Base-by-base conservation (phyloP, 2,329 filamentous ascomycete species). In the Lasiodiplodia gonubiensis region DNA sequence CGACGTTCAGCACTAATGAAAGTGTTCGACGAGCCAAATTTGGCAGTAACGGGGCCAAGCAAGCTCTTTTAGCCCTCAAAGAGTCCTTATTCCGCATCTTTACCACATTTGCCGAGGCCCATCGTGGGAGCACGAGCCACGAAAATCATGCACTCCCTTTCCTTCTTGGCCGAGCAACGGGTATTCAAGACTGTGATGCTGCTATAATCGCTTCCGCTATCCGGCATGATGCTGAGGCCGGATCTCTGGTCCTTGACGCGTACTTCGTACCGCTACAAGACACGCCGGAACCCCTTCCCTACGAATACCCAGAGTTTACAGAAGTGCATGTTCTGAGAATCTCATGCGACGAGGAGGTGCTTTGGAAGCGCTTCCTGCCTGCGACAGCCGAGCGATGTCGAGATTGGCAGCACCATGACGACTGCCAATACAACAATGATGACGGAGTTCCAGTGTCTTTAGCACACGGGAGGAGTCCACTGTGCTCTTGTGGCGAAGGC, bases 401-500 rank as follows among this genome's bases (percentile, higher is more conserved):
- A 39, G 18, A 23, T 23, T 48, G 55, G 37, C 14, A 39, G 23
- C 55, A 60, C 37, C 55, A 23, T 27, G 2, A n/a, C n/a, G 37
- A 60, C 35, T 60, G 55, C 55, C 12, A 16, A 12, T 60, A 60
- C 55, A 46, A 23, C 23, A 11, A 16, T n/a, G 16, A 60, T 46
- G 7, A 27, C 12, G 35, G 55, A 11, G 16, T 39, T 46, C 37
- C 33, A 27, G 12, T 2, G 7, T 27, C 55, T 46, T 3, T 46
- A 30, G 10, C 55, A 39, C 35, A 27, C 48, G 48, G 48, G 21
- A 23, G 25, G 48, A 51, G 48, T 51, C 48, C 16, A n/a, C 23
- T 78, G n/a, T 80, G 79, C 64, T 72, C 71, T 16, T 80, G 79
- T 53, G 78, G 77, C 1, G 60, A 71, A 11, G 78, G 77, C 14